Evolutionary conservation across 441 rosid species (phyloP), one percentile per base, ranked within the genome.

Genomic region (Arabidopsis lyrata): DNA sequence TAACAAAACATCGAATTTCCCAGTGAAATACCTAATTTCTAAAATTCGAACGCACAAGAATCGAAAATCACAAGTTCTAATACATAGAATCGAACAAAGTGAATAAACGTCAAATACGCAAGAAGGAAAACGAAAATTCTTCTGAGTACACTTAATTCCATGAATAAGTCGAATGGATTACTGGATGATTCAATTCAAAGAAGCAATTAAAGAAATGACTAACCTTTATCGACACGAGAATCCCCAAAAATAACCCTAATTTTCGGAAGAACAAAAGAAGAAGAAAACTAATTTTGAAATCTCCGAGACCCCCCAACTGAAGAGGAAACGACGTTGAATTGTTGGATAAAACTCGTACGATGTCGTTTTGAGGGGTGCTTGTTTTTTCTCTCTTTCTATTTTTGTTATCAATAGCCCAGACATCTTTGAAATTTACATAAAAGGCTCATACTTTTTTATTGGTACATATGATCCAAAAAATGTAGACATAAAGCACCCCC

Each of bases 221-320:
- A 34, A 75, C 73, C 78, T 75, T 60, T 39, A 24, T n/a, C 49
- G 66, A 73, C 36, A 6, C 5, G 44, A 36, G 50, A 49, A 67
- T 49, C 54, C 54, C 27, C 73, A 32, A 50, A 27, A 24, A 24
- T 24, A 29, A 5, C 78, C 78, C 73, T 67, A 75, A 52, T 22
- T 68, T 35, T 52, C 49, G 15, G 52, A 55, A 47, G 65, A 68
- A 13, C 24, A 63, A 31, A 9, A 22, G 57, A 47, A 11, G 31
- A 63, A 44, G 70, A 55, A 49, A 44, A 48, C 18, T 70, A 31
- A 31, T 16, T 20, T 72, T 61, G 52, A 39, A 32, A 24, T 16
- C 38, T 34, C 35, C 14, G 10, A 22, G 58, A 59, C 14, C 11
- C 59, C 59, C 57, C 45, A 27, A 72, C 14, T 39, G 38, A 31